A percentile compares a stretch with the other conserved stretches of the same genome.
Conservation (phyloP, 768 basidiomycete genomes). For the Suillus variegatus region DNA sequence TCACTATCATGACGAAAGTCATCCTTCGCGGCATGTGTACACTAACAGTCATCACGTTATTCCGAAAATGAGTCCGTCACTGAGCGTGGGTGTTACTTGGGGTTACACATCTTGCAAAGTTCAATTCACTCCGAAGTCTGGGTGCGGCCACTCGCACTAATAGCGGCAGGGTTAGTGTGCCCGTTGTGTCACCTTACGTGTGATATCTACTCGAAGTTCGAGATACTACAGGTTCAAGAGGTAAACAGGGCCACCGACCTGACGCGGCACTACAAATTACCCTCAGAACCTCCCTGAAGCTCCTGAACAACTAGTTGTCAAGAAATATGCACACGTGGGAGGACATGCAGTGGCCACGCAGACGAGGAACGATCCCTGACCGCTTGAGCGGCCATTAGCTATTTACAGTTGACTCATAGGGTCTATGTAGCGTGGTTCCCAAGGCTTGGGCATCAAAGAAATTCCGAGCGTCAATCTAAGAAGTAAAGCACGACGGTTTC, state of each 20-base stretch:
- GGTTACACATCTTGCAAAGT: background rate
- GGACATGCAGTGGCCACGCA: slow-evolving; percentile 1
- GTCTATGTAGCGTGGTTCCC: background rate
- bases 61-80: background rate
- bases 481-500: no score
- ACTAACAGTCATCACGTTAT: background rate
- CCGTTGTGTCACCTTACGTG: slow-evolving; percentile 1
- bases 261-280: slow-evolving; percentile 4
- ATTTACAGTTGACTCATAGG: background rate
- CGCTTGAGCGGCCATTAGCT: background rate
- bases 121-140: background rate
- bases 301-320: background rate
- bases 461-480: background rate
- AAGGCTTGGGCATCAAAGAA: background rate
- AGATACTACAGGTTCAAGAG: background rate
- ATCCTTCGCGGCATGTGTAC: background rate
- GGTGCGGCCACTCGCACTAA: background rate
- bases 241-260: background rate
- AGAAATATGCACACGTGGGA: slow-evolving; percentile 5
- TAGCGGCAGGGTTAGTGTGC: background rate
- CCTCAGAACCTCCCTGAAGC: background rate
- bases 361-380: background rate
- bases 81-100: background rate
- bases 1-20: background rate
- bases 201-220: background rate